Base-by-base conservation (phyloP, 2,329 filamentous ascomycete genomes). In the Rhinocladiella similis region DNA sequence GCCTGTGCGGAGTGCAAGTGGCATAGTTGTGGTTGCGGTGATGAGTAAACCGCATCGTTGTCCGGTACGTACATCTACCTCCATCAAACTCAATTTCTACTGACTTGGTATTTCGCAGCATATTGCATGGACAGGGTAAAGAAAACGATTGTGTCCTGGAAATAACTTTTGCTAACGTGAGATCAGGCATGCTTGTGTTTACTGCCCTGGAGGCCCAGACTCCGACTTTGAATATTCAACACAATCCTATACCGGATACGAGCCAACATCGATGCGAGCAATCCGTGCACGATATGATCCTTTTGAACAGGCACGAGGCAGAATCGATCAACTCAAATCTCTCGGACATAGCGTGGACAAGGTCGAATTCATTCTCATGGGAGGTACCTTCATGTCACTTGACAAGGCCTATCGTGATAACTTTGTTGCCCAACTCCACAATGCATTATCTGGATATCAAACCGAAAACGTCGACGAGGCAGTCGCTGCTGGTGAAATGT, bases 361-460 rank as follows among this genome's bases (percentile, higher is more conserved):
- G 73, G 94, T 99, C 20, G 94, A 99, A 77, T 99, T 97, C 73
- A 99, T 99, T 70, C 96, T 99, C 71, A 99, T 99, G 94, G 94
- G 94, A 58, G 94, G 94, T 64, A 99, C 94, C 0, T 99, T 99
- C 75, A 99, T 99, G 95, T 97, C 93, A 2, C 76, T 99, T 22
- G 83, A 93, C 7, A 86, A 91, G 67, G 86, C 88, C 20, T 99
- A 99, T 73, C 82, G 94, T 25, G 90, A 99, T 60, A 86, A 90
- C 54, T 99, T 99, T 68, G 96, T 99, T 57, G 88, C 91, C 1
- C 93, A 97, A 69, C 81, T 99, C 49, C 94, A 99, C 76, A 99
- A 99, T 70, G 94, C 94, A 1, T 83, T 99, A 6, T 97, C 91
- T 64, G 94, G 94, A 6, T 99, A 99, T 70, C 91, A 96, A 68